Percentiles rank a stretch among this genome's conserved stretches.
Evolutionary conservation across 2,329 filamentous ascomycete species (phyloP).

Genomic region (Colletotrichum brevisporum): DNA sequence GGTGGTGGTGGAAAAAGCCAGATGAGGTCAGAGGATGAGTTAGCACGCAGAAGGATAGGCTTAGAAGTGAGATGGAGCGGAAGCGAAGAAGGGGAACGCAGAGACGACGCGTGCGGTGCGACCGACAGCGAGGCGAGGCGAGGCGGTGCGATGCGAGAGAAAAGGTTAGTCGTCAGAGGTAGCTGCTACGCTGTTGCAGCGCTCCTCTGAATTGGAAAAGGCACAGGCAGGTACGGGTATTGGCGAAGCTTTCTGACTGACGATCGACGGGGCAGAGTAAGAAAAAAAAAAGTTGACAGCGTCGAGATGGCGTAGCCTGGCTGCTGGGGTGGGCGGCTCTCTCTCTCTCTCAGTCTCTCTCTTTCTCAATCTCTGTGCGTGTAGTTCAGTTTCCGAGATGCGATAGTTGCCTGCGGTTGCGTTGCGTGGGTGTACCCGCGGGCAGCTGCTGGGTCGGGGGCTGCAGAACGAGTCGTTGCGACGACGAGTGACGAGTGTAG

Average conservation of each 20-base stretch:
- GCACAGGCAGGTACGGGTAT: slow-evolving; percentile 33
- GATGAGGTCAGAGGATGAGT: slow-evolving; percentile 58
- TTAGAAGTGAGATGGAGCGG: slow-evolving; percentile 17
- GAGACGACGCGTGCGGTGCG: slow-evolving; percentile 12
- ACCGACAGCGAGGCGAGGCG: not conserved
- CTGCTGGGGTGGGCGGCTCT: too few species aligned
- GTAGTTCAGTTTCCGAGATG: slow-evolving; percentile 22
- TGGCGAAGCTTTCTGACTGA: slow-evolving; percentile 32
- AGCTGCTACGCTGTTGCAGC: slow-evolving; percentile 41
- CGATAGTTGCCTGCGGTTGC: not conserved
- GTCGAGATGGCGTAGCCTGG: too few species aligned
- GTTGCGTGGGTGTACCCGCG: slow-evolving; percentile 26
- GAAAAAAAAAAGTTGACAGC: slow-evolving; percentile 13
- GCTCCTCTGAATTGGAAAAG: slow-evolving; percentile 39
- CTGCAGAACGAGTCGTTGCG: slow-evolving; percentile 36
- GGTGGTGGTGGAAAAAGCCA: slow-evolving; percentile 43
- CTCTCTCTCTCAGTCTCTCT: too few species aligned
- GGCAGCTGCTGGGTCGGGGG: slow-evolving; percentile 34
- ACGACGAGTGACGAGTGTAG: slow-evolving; percentile 6
- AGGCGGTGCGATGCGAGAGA: too few species aligned
- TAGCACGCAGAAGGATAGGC: slow-evolving; percentile 30
- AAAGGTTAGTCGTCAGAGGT: slow-evolving; percentile 35
- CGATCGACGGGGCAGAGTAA: slow-evolving; percentile 30
- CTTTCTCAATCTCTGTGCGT: not conserved
- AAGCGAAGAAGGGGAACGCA: slow-evolving; percentile 17